Percentiles rank a stretch among this genome's conserved stretches.
Evolutionary conservation across 768 basidiomycete genomes (phyloP).

Genomic region (Hypholoma sublateritium): DNA sequence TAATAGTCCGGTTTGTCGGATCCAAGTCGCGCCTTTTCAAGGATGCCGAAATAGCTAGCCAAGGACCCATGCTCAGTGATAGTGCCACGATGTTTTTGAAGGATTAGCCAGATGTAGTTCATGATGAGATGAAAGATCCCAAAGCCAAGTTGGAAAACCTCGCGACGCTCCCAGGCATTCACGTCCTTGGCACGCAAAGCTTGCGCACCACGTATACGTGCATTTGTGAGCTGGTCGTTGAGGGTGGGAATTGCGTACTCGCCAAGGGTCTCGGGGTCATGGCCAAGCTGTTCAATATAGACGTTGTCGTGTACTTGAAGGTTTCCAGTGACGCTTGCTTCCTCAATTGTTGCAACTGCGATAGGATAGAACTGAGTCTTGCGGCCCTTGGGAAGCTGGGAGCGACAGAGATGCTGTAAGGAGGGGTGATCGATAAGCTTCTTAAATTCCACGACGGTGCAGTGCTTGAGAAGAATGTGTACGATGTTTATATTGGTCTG

Average conservation of each 20-base stretch:
- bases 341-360: conserved; percentile 23
- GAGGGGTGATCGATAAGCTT: no score
- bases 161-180: conserved; percentile 18
- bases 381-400: conserved; percentile 16
- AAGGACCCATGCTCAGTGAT: conserved; percentile 20
- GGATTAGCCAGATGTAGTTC: conserved; percentile 29
- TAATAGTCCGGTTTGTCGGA: conserved; percentile 33
- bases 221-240: conserved; percentile 23
- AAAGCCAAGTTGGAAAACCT: conserved; percentile 27
- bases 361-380: conserved; percentile 21
- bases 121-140: conserved; percentile 23
- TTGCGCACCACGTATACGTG: conserved; percentile 17
- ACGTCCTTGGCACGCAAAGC: conserved; percentile 16
- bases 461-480: conserved; percentile 10
- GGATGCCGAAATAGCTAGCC: conserved; percentile 25
- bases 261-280: conserved; percentile 1
- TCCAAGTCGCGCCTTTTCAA: conserved; percentile 29
- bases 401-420: no score
- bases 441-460: no score
- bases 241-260: conserved; percentile 16
- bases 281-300: conserved; percentile 20
- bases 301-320: conserved; percentile 18
- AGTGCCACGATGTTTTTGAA: conserved; percentile 26
- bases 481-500: conserved; percentile 9
- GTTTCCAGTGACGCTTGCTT: conserved; percentile 24